phyloP scores from a whole-genome alignment of 257 asterid species.

The Petunia secreta region DNA sequence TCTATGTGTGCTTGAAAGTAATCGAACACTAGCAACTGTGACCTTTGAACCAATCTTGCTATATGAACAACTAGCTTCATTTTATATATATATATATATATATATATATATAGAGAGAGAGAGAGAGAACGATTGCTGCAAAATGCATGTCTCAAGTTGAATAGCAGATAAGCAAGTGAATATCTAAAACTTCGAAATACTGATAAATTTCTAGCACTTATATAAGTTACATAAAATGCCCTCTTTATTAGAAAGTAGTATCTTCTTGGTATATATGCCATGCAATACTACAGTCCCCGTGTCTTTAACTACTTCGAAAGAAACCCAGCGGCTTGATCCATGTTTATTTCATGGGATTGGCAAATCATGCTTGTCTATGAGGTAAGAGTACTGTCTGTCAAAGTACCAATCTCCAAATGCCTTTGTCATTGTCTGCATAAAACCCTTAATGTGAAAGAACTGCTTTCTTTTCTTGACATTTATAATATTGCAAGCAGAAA shows the following conservation, averaged over 20 bases:
- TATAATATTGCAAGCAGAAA: too few relatives aligned
- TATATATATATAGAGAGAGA: too few relatives aligned
- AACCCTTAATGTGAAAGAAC: not conserved
- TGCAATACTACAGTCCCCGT: not conserved
- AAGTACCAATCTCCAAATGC: constrained; percentile 17
- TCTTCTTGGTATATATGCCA: too few relatives aligned
- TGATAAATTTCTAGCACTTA: not conserved
- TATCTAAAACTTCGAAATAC: too few relatives aligned
- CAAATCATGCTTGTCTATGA: constrained; percentile 1
- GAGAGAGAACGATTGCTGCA: not conserved
- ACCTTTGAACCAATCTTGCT: not conserved
- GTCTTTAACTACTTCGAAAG: not conserved
- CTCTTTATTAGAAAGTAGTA: too few relatives aligned
- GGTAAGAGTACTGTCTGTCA: not conserved
- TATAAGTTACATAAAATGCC: too few relatives aligned
- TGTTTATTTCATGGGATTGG: not conserved
- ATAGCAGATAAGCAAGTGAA: not conserved
- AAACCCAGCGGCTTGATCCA: not conserved
- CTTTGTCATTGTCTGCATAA: constrained; percentile 1
- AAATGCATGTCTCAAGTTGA: not conserved
- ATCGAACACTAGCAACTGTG: too few relatives aligned
- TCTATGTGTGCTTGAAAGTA: too few relatives aligned
- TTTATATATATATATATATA: too few relatives aligned
- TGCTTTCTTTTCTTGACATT: too few relatives aligned
- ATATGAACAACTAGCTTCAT: not conserved